Percentiles rank a stretch among this genome's conserved stretches.
These are phyloP conservation scores for Austroboletus olivaceoglutinosus DNA, from an alignment of 1,284 basidiomycete species.

Conservation along the genomic window DNA sequence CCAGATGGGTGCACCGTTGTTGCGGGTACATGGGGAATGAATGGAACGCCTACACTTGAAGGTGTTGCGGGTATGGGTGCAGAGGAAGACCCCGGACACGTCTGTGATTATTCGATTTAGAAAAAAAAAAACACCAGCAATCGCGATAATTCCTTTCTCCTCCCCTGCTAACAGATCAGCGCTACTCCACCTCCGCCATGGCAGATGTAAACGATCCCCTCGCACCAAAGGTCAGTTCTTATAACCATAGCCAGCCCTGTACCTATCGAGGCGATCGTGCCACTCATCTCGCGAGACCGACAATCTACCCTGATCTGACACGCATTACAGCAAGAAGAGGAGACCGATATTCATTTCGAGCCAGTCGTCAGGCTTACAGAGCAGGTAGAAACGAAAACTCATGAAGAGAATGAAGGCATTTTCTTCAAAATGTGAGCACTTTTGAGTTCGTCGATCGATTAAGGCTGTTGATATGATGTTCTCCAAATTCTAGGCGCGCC, in stretches of 20 bases:
- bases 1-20: conserved; percentile 11
- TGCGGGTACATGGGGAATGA: conserved; percentile 20
- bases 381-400: conserved; percentile 92
- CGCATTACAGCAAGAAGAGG: conserved; percentile 63
- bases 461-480: conserved; percentile 13
- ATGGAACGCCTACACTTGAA: not conserved
- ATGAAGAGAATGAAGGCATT: conserved; percentile 92
- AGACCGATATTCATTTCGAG: conserved; percentile 91
- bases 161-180: conserved; percentile 29
- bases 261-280: conserved; percentile 32
- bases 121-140: conserved; percentile 9
- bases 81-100: conserved; percentile 28
- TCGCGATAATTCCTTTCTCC: conserved; percentile 33
- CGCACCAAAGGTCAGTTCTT: conserved; percentile 59
- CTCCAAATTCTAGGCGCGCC: conserved; percentile 69
- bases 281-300: conserved; percentile 25
- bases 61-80: conserved; percentile 11
- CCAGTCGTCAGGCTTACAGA: conserved; percentile 97
- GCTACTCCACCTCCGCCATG: conserved; percentile 42
- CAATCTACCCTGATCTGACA: conserved; percentile 28
- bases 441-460: conserved; percentile 12
- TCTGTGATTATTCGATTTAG: conserved; percentile 10
- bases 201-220: conserved; percentile 63
- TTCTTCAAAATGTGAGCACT: conserved; percentile 92
- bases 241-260: conserved; percentile 2